Base-by-base conservation (phyloP, 257 asterid species). In the Plantago major region DNA sequence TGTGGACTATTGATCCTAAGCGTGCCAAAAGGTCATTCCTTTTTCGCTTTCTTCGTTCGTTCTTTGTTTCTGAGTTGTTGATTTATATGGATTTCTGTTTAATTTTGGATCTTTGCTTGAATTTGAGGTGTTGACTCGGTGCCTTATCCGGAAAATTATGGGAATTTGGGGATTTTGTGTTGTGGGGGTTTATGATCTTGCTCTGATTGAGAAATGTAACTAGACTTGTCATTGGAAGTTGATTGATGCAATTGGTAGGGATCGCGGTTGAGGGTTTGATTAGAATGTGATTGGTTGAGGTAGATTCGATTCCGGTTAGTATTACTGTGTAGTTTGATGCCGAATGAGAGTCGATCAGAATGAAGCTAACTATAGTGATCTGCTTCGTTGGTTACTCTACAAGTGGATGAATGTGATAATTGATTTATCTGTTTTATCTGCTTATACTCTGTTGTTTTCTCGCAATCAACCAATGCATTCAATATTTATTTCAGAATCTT, bases 1-100 rank as follows among this genome's bases (percentile, higher is more conserved):
- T 92, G 17, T 92, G 99, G 99, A 80, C 86, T 40, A 59, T 92
- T 76, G 99, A 92, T 80, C 99, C 99, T 33, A 92, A 92, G 68
- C 85, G 95, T 42, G 99, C 97, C 68, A 92, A 92, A 78, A 87
- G 99, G 99, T 89, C 16, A 22, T 9, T 46, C 44, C 42, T 42
- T 6, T 13, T 47, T 19, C 9, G 11, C 28, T 0, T 44, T 17
- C 15, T 44, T 17, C 15, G 9, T 14, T 10, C 26, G 2, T 22
- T 1, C 26, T 47, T 10, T 52, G 19, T 40, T 22, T 50, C 10
- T 11, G 8, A 33, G 18, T 40, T 62, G 66, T 57, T 60, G 65
- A n/a, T 45, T 16, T 19, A 42, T 19, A 13, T 69, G 55, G 10
- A n/a, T 54, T 66, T 0, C 19, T 49, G 58, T 37, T 46, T 55